A percentile compares a stretch with the other conserved stretches of the same genome.
Evolutionary conservation across 768 basidiomycete species (phyloP).

Genomic region (Pleurotus tuber-regium): DNA sequence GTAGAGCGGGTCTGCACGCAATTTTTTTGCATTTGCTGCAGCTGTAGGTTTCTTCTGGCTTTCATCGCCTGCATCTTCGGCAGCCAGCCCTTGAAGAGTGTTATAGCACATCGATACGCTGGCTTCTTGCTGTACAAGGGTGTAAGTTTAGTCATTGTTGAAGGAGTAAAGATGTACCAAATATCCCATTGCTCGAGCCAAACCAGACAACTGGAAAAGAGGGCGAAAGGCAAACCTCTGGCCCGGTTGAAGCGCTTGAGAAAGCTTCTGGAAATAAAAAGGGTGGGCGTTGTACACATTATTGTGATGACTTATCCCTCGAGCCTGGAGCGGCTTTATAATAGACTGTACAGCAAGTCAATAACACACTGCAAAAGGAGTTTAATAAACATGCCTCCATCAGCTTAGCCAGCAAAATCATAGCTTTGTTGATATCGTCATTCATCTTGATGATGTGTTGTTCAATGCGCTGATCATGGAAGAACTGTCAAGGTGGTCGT

Average conservation of each 20-base stretch:
- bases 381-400: conserved; percentile 60
- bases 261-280: conserved; percentile 48
- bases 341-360: conserved; percentile 22
- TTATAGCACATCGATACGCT: conserved; percentile 78
- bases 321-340: conserved; percentile 33
- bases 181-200: conserved; percentile 87
- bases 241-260: conserved; percentile 29
- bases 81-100: conserved; percentile 48
- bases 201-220: conserved; percentile 46
- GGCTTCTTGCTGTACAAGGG: conserved; percentile 65
- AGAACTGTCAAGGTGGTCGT: conserved; percentile 2
- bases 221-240: conserved; percentile 49
- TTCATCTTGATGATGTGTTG: conserved; percentile 78
- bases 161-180: conserved; percentile 45
- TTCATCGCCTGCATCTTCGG: conserved; percentile 26
- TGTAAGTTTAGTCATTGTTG: conserved; percentile 5
- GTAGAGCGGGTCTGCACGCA: conserved; percentile 56
- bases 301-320: conserved; percentile 37
- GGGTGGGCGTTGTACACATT: conserved; percentile 7
- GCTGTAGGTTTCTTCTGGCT: conserved; percentile 35
- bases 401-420: conserved; percentile 62
- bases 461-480: conserved; percentile 54
- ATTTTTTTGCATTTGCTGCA: conserved; percentile 37
- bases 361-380: neutral
- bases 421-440: conserved; percentile 60